Percentiles rank a stretch among this genome's conserved stretches.
Conservation (phyloP, 2,329 filamentous ascomycete species). For the Penicillium janthinellum region DNA sequence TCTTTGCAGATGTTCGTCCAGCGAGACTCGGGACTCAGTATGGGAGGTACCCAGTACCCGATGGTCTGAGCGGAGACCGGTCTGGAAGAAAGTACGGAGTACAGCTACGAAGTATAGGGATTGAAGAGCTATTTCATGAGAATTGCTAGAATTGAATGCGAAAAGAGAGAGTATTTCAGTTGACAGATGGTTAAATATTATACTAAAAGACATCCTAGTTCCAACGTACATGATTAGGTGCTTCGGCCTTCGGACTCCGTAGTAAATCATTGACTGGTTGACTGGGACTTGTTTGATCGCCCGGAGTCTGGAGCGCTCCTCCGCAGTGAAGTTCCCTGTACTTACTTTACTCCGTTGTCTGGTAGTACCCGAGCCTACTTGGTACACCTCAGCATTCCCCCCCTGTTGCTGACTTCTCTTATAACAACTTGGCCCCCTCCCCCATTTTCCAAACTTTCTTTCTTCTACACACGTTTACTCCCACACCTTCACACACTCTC, state of each 20-base stretch:
- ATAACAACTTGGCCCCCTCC: slow-evolving; percentile 21
- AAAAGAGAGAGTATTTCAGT: neutral
- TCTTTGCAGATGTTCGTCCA: neutral
- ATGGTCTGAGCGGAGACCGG: slow-evolving; percentile 24
- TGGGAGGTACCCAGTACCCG: slow-evolving; percentile 29
- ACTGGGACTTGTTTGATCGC: neutral
- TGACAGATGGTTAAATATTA: neutral
- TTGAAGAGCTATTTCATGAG: neutral
- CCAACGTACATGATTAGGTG: neutral
- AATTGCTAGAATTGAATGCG: neutral
- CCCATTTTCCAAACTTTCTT: slow-evolving; percentile 19
- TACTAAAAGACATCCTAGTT: neutral
- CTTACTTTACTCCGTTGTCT: too few species aligned
- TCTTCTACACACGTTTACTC: slow-evolving; percentile 17
- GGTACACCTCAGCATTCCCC: slow-evolving; percentile 7
- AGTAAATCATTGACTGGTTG: too few species aligned
- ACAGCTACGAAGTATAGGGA: neutral
- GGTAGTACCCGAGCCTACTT: slow-evolving; percentile 16
- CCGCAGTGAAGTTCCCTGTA: neutral
- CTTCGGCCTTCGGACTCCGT: neutral
- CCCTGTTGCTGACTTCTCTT: slow-evolving; percentile 16
- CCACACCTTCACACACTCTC: slow-evolving; percentile 17
- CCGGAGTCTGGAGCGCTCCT: neutral
- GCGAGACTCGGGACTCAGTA: slow-evolving; percentile 17
- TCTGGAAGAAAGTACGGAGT: neutral